Conservation (phyloP, 2,329 filamentous ascomycete species). For the Samsoniella hepiali region DNA sequence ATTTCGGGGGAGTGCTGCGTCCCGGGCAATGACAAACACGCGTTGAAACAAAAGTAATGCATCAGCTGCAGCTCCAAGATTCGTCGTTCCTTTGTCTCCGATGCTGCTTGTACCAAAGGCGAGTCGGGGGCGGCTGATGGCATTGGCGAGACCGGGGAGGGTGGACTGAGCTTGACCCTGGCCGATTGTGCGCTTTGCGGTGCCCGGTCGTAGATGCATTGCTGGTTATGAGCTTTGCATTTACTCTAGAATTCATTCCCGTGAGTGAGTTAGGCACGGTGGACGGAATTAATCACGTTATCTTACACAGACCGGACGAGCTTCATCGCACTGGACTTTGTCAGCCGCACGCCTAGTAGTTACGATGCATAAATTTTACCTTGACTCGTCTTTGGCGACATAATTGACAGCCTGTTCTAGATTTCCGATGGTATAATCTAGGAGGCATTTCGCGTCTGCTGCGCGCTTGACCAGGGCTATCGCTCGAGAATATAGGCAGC, state of each 20-base stretch:
- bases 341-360: not conserved
- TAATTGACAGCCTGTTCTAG: conserved; percentile 28
- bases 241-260: conserved; percentile 20
- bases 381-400: conserved; percentile 29
- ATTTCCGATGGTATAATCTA: conserved; percentile 30
- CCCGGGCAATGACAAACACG: conserved; percentile 23
- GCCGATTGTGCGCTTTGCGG: not conserved
- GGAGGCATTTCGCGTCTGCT: conserved; percentile 22
- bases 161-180: not conserved
- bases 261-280: not conserved
- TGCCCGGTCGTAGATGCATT: conserved; percentile 24
- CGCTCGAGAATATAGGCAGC: not conserved
- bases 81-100: conserved; percentile 22
- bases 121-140: not conserved
- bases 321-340: conserved; percentile 24
- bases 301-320: conserved; percentile 24
- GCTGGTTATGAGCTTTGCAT: conserved; percentile 23
- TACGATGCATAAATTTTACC: conserved; percentile 14
- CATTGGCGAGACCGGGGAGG: not conserved
- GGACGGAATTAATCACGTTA: not conserved
- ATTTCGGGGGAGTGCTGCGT: conserved; percentile 21
- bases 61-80: conserved; percentile 26
- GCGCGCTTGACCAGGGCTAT: not conserved
- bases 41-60: conserved; percentile 23
- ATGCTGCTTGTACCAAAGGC: not conserved